Evolutionary conservation across 352 stramenopile genomes (phyloP), one percentile per base, ranked within the genome.

Genomic region (Pythium sp.): DNA sequence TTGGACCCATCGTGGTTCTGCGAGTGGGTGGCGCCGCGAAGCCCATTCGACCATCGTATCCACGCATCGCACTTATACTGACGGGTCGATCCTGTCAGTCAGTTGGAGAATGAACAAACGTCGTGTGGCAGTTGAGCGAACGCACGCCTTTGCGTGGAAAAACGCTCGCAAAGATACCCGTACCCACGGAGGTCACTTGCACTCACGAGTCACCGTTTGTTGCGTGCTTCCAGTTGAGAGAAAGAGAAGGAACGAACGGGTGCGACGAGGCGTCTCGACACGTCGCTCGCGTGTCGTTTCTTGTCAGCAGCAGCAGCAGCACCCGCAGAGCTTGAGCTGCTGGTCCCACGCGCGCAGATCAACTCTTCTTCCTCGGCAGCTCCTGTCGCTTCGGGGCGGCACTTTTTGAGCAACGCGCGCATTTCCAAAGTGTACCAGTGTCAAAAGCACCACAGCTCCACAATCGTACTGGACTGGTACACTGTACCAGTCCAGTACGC

Each of bases 1-100:
- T 65, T n/a, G 59, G 59, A n/a, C 59, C 12, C 59, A 65, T 65
- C 41, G 59, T 54, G 58, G 30, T 57, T 65, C 59, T 18, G 24
- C 47, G 38, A 65, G 34, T 65, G 59, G 36, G 26, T 55, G 15
- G 43, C 43, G 43, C 15, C 43, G 28, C 30, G 24, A 46, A 60
- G 55, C 24, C 49, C 18, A 20, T 9, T 30, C 12, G 24, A 6
- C 28, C 59, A 41, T 38, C 6, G 24, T 36, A 57, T 28, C 24
- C 22, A 22, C 12, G 12, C 58, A 63, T 63, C 2, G 26, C 51
- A 57, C n/a, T 7, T 11, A 5, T 15, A 43, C 36, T 43, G 36
- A 15, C 36, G 9, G 8, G 8, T 12, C 36, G 36, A 15, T 43
- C 36, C 36, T 43, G n/a, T n/a, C n/a, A n/a, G 43, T 22, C 43